These are phyloP conservation scores for Ceratobasidium sp. DNA, from an alignment of 1,284 basidiomycete species.

Conservation along the genomic window DNA sequence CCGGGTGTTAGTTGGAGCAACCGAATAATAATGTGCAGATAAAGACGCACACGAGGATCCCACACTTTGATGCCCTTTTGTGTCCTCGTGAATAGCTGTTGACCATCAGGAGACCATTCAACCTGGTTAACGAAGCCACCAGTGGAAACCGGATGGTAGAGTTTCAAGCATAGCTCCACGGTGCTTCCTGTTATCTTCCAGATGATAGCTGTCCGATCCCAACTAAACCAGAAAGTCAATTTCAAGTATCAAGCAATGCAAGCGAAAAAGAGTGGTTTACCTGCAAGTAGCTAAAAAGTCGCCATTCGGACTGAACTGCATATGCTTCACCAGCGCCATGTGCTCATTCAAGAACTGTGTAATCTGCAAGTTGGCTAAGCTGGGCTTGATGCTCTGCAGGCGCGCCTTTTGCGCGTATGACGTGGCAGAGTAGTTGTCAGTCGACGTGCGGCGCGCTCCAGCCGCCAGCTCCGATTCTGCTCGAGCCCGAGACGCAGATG, in stretches of 20 bases:
- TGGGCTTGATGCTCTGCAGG: constrained; percentile 60
- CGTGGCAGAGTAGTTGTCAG: constrained; percentile 9
- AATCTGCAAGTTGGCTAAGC: constrained; percentile 64
- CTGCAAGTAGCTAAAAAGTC: constrained; percentile 72
- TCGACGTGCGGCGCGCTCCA: constrained; percentile 55
- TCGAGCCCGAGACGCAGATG: constrained; percentile 46
- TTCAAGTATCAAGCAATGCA: constrained; percentile 3
- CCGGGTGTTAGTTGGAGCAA: constrained; percentile 25
- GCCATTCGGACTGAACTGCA: constrained; percentile 78
- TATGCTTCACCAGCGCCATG: constrained; percentile 70
- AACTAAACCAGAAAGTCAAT: constrained; percentile 58
- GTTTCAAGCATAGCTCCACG: constrained; percentile 46
- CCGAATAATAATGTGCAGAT: neutral
- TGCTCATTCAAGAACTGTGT: constrained; percentile 73
- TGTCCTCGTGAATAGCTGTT: constrained; percentile 41
- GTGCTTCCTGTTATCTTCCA: constrained; percentile 65
- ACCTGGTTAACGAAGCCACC: constrained; percentile 79
- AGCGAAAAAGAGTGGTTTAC: constrained; percentile 51
- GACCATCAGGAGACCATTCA: constrained; percentile 63
- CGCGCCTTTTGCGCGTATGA: constrained; percentile 51
- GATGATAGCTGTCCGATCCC: constrained; percentile 79
- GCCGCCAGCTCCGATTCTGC: constrained; percentile 52
- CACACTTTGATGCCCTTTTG: constrained; percentile 77
- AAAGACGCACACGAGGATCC: constrained; percentile 65
- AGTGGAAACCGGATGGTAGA: constrained; percentile 66